phyloP scores from a whole-genome alignment of 768 basidiomycete species.

The Lenzites betulinus region DNA sequence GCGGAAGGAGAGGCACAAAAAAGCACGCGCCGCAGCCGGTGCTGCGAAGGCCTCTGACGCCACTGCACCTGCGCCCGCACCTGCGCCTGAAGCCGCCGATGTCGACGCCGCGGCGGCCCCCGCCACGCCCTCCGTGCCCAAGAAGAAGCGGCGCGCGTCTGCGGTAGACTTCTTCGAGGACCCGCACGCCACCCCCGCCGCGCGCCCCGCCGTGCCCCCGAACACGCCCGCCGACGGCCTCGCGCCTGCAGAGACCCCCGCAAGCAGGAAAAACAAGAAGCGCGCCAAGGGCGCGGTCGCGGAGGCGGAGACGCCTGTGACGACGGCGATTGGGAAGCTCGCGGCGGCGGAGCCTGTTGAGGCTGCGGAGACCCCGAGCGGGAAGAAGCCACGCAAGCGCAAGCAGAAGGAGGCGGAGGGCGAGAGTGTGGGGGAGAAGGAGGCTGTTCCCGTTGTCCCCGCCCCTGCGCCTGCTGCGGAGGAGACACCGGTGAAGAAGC shows the following conservation, averaged over 20 bases:
- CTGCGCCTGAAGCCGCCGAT: not conserved
- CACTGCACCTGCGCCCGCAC: slow-evolving; percentile 3
- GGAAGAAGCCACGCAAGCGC: slow-evolving; percentile 14
- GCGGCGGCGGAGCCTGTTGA: slow-evolving; percentile 6
- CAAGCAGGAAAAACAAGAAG: slow-evolving; percentile 25
- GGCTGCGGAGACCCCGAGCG: slow-evolving; percentile 9
- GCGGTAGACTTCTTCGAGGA: slow-evolving; percentile 33
- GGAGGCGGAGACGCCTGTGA: slow-evolving; percentile 20
- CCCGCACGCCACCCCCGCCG: slow-evolving; percentile 4
- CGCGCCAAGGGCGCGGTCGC: slow-evolving; percentile 16
- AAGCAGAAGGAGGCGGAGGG: slow-evolving; percentile 14
- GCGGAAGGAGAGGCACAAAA: slow-evolving; percentile 24
- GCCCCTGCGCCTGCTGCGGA: not conserved
- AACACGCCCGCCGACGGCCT: slow-evolving; percentile 30
- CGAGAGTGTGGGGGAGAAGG: slow-evolving; percentile 2
- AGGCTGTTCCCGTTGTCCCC: not conserved
- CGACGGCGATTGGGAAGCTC: slow-evolving; percentile 21
- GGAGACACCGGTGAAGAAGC: slow-evolving; percentile 11
- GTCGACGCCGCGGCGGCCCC: slow-evolving; percentile 16
- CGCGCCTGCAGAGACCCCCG: slow-evolving; percentile 17
- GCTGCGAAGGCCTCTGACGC: slow-evolving; percentile 11
- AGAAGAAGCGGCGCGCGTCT: slow-evolving; percentile 24
- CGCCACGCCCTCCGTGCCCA: slow-evolving; percentile 20
- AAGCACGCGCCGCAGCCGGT: slow-evolving; percentile 11
- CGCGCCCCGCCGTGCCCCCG: slow-evolving; percentile 20